These are phyloP conservation scores for Colletotrichum brevisporum DNA, from an alignment of 2,329 filamentous ascomycete genomes.

Conservation along the genomic window DNA sequence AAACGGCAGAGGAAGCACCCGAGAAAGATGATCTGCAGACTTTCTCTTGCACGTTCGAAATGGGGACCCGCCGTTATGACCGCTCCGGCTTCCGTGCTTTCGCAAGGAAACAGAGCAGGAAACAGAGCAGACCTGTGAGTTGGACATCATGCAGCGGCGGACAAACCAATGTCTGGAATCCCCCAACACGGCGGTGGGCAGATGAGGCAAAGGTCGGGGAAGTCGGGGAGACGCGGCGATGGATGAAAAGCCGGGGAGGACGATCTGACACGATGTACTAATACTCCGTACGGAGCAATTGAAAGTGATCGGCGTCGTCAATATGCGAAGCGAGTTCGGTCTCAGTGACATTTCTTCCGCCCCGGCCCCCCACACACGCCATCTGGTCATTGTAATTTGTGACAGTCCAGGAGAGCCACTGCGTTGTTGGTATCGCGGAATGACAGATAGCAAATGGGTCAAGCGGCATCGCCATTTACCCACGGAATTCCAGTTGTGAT, in stretches of 20 bases:
- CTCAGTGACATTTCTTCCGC: not conserved
- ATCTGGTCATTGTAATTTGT: slow-evolving; percentile 3
- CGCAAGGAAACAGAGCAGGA: not conserved
- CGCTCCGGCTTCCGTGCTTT: slow-evolving; percentile 25
- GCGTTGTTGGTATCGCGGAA: not conserved
- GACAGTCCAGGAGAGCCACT: not conserved
- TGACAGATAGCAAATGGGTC: not conserved
- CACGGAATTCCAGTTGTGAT: too few species aligned
- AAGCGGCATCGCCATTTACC: too few species aligned
- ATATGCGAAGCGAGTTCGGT: slow-evolving; percentile 10
- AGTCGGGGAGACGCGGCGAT: slow-evolving; percentile 12
- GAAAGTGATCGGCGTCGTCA: slow-evolving; percentile 5
- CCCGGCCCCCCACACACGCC: not conserved
- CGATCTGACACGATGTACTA: not conserved
- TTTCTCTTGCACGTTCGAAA: not conserved
- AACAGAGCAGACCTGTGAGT: too few species aligned
- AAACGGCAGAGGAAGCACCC: slow-evolving; percentile 24
- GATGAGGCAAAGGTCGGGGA: not conserved
- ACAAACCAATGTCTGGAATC: not conserved
- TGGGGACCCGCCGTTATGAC: slow-evolving; percentile 7
- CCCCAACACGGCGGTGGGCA: not conserved
- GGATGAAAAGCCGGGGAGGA: not conserved
- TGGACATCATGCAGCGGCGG: too few species aligned
- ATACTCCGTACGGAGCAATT: not conserved
- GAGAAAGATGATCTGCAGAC: not conserved